Evolutionary conservation across 1,284 basidiomycete genomes (phyloP).

Genomic region (Ceratobasidium sp.): DNA sequence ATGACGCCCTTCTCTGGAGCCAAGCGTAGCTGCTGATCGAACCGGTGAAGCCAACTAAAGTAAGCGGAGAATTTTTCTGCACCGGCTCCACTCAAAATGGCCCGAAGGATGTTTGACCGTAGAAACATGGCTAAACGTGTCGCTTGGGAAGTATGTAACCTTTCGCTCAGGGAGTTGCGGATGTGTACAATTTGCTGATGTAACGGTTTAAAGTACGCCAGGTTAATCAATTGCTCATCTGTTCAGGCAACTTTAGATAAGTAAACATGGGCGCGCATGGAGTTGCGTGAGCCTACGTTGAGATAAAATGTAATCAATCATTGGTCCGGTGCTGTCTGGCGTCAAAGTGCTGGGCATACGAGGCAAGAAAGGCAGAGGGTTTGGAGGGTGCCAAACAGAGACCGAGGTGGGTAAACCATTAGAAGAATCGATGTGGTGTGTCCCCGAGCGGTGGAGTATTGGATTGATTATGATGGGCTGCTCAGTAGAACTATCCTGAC

Average conservation of each 20-base stretch:
- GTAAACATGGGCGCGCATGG: not conserved
- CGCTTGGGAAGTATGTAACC: not conserved
- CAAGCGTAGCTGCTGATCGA: not conserved
- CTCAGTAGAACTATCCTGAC: not conserved
- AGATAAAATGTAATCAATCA: not conserved
- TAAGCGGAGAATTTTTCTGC: not conserved
- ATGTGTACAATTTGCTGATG: not conserved
- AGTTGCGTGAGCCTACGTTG: not conserved
- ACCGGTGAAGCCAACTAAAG: constrained; percentile 1
- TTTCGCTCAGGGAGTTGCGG: not conserved
- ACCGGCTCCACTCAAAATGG: not conserved
- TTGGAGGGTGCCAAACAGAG: not conserved
- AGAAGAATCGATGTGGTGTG: too few species aligned
- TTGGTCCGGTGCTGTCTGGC: not conserved
- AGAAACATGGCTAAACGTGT: not conserved
- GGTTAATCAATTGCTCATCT: constrained; percentile 11
- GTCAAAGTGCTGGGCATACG: not conserved
- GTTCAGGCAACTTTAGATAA: not conserved
- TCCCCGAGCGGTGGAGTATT: too few species aligned
- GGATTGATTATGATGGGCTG: not conserved
- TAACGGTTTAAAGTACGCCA: constrained; percentile 10
- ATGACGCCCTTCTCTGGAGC: not conserved
- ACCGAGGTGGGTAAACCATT: not conserved
- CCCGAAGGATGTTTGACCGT: not conserved
- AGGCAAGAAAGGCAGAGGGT: not conserved